phyloP scores from a whole-genome alignment of 2,329 filamentous ascomycete species.

The Aureobasidium sp. region DNA sequence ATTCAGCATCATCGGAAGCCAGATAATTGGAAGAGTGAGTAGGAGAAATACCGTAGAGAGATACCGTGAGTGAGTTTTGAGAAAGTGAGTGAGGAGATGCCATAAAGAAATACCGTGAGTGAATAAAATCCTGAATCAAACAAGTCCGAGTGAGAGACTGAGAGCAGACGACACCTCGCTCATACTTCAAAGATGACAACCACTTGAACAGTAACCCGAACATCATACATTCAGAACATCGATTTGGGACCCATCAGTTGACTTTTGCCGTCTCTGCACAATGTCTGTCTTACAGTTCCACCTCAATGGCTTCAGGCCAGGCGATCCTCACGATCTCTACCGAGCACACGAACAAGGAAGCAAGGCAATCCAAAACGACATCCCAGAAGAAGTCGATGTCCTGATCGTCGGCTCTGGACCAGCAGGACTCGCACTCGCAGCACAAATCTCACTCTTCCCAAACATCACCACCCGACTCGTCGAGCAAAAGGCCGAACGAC shows the following conservation, averaged over 20 bases:
- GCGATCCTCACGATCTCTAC: slow-evolving; percentile 27
- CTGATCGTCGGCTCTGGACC: slow-evolving; percentile 48
- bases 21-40: not conserved
- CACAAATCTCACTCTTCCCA: slow-evolving; percentile 43
- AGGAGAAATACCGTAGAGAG: not conserved
- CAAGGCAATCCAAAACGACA: slow-evolving; percentile 25
- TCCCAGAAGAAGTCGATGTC: slow-evolving; percentile 34
- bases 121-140: no score
- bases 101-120: no score
- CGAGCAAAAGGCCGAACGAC: slow-evolving; percentile 35
- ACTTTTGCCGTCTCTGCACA: not conserved
- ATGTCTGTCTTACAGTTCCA: slow-evolving; percentile 27
- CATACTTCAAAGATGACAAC: not conserved
- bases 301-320: slow-evolving; percentile 29
- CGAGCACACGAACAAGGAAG: slow-evolving; percentile 9
- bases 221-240: not conserved
- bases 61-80: no score
- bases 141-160: not conserved
- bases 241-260: not conserved
- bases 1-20: not conserved
- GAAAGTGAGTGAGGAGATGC: no score
- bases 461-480: slow-evolving; percentile 45
- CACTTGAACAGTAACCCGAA: not conserved
- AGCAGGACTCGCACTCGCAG: slow-evolving; percentile 41
- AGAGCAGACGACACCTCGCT: not conserved